These are phyloP conservation scores for Cucumis cinereus DNA, from an alignment of 306 rosid species.

Conservation along the genomic window DNA sequence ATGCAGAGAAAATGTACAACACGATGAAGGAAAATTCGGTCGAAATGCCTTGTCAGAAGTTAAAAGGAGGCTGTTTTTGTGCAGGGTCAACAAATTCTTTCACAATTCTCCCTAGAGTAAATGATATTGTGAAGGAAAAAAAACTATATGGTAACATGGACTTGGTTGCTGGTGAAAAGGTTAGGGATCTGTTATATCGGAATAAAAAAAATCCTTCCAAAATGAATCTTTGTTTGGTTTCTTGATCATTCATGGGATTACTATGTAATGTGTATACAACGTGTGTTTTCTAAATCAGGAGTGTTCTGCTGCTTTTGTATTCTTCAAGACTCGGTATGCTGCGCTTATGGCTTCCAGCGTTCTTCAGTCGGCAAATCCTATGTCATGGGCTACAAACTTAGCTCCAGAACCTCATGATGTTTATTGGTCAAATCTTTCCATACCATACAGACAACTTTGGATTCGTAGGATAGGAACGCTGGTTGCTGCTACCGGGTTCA, in stretches of 20 bases:
- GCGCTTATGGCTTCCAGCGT: slow-evolving; percentile 48
- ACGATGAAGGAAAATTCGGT: slow-evolving; percentile 34
- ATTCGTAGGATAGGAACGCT: slow-evolving; percentile 60
- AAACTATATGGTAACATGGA: slow-evolving; percentile 19
- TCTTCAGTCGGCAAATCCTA: slow-evolving; percentile 93
- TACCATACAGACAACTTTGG: slow-evolving; percentile 86
- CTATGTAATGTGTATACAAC: not conserved
- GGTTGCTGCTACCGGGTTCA: slow-evolving; percentile 52
- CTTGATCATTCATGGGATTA: not conserved
- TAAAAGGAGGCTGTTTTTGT: slow-evolving; percentile 39
- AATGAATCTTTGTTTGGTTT: not conserved
- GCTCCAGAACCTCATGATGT: slow-evolving; percentile 91
- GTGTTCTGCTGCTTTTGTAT: slow-evolving; percentile 84
- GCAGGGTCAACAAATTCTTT: slow-evolving; percentile 51
- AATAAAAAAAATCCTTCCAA: not conserved
- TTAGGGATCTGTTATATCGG: slow-evolving; percentile 7
- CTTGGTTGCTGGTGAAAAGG: slow-evolving; percentile 40
- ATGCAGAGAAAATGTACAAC: slow-evolving; percentile 64
- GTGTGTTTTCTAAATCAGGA: slow-evolving; percentile 32
- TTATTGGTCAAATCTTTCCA: slow-evolving; percentile 86
- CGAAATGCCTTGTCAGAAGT: slow-evolving; percentile 25
- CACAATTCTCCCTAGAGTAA: slow-evolving; percentile 42
- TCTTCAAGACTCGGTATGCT: slow-evolving; percentile 83
- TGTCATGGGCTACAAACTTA: slow-evolving; percentile 73
- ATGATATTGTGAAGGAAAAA: slow-evolving; percentile 30